A percentile compares a stretch with the other conserved stretches of the same genome.
phyloP scores from a whole-genome alignment of 2,329 filamentous ascomycete genomes.

The Beauveria sp. region DNA sequence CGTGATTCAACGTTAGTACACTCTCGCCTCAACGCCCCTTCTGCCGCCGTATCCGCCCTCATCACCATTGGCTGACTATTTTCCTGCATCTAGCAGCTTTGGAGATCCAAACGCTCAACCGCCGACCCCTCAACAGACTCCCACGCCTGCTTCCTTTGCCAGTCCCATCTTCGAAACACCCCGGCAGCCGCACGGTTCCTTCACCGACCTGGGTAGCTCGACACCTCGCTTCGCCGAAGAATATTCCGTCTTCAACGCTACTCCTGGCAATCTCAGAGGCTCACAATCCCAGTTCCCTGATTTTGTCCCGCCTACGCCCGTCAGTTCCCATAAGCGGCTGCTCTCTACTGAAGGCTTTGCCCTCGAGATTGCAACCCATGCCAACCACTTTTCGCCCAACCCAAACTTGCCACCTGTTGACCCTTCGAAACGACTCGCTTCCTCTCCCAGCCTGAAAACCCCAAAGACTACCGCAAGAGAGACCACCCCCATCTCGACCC shows the following conservation, averaged over 20 bases:
- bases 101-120: constrained; percentile 56
- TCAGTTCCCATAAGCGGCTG: constrained; percentile 38
- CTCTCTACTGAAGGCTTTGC: constrained; percentile 43
- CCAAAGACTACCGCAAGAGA: constrained; percentile 23
- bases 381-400: constrained; percentile 50
- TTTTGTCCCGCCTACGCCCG: constrained; percentile 31
- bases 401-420: constrained; percentile 52
- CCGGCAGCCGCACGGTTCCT: constrained; percentile 37
- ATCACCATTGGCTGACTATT: constrained; percentile 24
- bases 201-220: constrained; percentile 44
- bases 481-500: constrained; percentile 21
- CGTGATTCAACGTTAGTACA: constrained; percentile 38
- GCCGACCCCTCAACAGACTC: constrained; percentile 51
- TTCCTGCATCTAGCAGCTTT: constrained; percentile 40
- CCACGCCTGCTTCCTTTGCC: constrained; percentile 44
- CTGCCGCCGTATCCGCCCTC: background rate
- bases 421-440: constrained; percentile 48
- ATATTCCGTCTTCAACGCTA: constrained; percentile 59
- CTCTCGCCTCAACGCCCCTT: constrained; percentile 6
- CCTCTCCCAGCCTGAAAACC: constrained; percentile 43
- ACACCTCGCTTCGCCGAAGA: constrained; percentile 58
- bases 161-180: constrained; percentile 52
- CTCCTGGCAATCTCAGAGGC: constrained; percentile 49
- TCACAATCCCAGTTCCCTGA: constrained; percentile 37
- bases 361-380: constrained; percentile 52